Base-by-base conservation (phyloP, 352 stramenopile species). In the Pythium oligandrum region DNA sequence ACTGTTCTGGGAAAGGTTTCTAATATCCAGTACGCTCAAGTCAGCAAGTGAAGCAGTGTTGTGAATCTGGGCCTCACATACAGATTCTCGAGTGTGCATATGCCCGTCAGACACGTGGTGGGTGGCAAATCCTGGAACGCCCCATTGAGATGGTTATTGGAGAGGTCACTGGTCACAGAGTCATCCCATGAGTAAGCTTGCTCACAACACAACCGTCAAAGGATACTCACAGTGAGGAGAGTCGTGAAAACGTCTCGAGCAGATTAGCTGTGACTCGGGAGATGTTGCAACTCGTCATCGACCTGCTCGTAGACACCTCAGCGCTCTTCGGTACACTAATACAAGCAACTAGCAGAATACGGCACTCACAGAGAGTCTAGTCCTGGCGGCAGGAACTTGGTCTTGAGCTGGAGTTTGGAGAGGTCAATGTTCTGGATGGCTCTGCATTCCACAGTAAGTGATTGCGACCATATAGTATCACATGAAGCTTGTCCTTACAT, bases 71-170 rank as follows among this genome's bases (percentile, higher is more conserved):
- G 17, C 17, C 45, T 51, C 32, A 61, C 68, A 32, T 65, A 77
- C 68, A 72, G 72, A 46, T 64, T 48, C 26, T 71, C 39, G 37
- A 77, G 37, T 36, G 11, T 35, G 30, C 68, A 77, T 6, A 70
- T 10, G 45, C 45, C 45, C 10, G 56, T 59, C 26, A 63, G 53
- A 30, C 64, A 76, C 32, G 31, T 48, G 6, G 44, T 40, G 8
- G 59, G 33, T 34, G 64, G 52, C 37, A 40, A 55, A 40, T 63
- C 67, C 40, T 59, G 68, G 40, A 73, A 75, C 3, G 61, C 47
- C 6, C 53, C 43, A 6, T 40, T 49, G 36, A 81, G 49, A n/a
- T 70, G 62, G 48, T 77, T 78, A 9, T 48, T 42, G 7, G 64
- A 73, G n/a, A 81, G 35, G 61, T 78, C 65, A 12, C 71, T 81